A percentile compares a stretch with the other conserved stretches of the same genome.
Conservation (phyloP, 164 flowering plant genomes). For the Nymphaea colorata region DNA sequence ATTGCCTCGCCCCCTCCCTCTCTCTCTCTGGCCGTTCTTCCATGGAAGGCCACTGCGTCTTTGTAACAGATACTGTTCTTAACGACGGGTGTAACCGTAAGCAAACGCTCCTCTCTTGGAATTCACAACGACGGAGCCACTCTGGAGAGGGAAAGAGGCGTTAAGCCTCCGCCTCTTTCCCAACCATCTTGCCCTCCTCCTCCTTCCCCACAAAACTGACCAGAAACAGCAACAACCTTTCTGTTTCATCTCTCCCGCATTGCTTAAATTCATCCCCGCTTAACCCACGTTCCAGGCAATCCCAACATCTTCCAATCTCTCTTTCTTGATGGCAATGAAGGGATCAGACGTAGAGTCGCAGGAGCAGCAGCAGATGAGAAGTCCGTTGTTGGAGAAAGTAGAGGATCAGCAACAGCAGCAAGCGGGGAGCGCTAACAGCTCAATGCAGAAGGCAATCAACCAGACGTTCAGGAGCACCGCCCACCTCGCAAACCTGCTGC, state of each 20-base stretch:
- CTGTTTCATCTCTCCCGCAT: background rate
- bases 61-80: background rate
- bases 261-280: background rate
- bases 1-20: background rate
- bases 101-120: background rate
- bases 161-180: background rate
- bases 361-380: background rate
- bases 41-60: background rate
- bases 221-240: background rate
- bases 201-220: background rate
- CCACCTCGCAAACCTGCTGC: conserved; percentile 24
- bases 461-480: conserved; percentile 24
- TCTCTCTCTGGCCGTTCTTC: background rate
- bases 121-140: no score
- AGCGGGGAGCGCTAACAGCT: background rate
- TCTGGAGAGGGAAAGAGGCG: background rate
- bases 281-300: background rate
- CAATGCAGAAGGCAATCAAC: conserved; percentile 13
- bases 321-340: background rate
- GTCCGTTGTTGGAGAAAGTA: background rate
- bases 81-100: background rate
- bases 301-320: background rate
- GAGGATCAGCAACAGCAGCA: background rate
- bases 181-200: no score
- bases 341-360: background rate